Evolutionary conservation across 2,329 filamentous ascomycete genomes (phyloP), one percentile per base, ranked within the genome.

Genomic region (Fusarium nisikadoi): DNA sequence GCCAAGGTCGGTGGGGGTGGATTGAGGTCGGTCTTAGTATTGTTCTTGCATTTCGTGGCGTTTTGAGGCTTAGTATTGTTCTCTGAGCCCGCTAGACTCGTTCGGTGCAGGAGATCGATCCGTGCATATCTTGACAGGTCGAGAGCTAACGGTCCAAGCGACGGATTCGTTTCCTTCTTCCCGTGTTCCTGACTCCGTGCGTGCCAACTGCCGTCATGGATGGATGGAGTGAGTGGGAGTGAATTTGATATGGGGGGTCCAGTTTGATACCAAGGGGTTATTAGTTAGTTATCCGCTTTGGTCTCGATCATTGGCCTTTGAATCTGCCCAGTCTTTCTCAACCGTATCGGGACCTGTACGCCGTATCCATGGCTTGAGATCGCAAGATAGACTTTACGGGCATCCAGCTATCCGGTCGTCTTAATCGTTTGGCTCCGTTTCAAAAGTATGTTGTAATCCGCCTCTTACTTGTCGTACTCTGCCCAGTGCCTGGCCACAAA

Each of bases 11-110:
- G 65, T 27, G 68, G 70, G 47, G 66, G 45, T 66, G 70, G 31
- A 64, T 39, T 66, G 72, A 49, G 45, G 61, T 50, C 75, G 73
- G 63, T 58, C 58, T 75, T 80, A 72, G 71, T 76, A 81, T 81
- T 81, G 79, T 81, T 80, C 72, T 72, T 55, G 58, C 65, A 63
- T 70, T 75, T 71, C 68, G 77, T 77, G 79, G 77, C 78, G 72
- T 65, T 67, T 65, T 49, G 62, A 35, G 50, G 64, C 73, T 80
- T 80, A 73, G 73, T 79, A 81, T 81, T 81, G 80, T 81, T 80
- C 71, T 77, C 66, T 72, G 33, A 7, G 23, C 43, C 49, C 58
- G 46, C 65, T 64, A 52, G 35, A 49, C 62, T 63, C 35, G 33
- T 66, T 65, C 42, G 17, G 61, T 42, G 46, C 49, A 57, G 62